phyloP scores from a whole-genome alignment of 768 basidiomycete species.

The Termitomyces sp. region DNA sequence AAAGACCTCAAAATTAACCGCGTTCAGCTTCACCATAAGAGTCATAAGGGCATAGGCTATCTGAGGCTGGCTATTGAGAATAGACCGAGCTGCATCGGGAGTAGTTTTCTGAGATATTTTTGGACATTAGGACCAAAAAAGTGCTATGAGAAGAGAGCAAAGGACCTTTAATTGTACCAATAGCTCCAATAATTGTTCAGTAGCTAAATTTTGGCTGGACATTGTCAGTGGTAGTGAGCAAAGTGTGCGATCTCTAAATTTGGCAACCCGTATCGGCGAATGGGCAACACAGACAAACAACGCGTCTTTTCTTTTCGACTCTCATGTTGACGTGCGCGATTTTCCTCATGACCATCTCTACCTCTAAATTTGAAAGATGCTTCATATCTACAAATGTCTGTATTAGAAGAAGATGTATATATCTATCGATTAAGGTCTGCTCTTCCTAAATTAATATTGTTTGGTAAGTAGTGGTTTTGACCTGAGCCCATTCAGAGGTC shows the following conservation, averaged over 20 bases:
- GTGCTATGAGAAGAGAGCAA: neutral
- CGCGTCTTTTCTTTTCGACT: conserved; percentile 3
- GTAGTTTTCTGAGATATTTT: conserved; percentile 60
- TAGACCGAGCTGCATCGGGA: conserved; percentile 62
- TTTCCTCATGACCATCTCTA: neutral
- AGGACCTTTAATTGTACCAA: conserved; percentile 69
- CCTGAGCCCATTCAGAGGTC: neutral
- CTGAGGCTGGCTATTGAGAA: conserved; percentile 70
- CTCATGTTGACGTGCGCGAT: neutral
- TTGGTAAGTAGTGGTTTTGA: neutral
- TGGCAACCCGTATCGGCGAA: neutral
- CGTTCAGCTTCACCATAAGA: conserved; percentile 77
- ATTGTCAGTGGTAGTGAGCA: conserved; percentile 30
- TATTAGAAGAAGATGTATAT: neutral
- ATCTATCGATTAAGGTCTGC: neutral
- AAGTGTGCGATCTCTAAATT: neutral
- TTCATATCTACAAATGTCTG: neutral
- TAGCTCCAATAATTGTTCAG: conserved; percentile 74
- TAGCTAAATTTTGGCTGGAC: conserved; percentile 51
- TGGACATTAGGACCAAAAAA: neutral
- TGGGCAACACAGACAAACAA: conserved; percentile 9
- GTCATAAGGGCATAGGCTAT: conserved; percentile 77
- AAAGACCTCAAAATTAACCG: conserved; percentile 71
- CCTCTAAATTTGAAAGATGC: neutral
- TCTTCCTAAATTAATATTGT: too few species aligned